Base-by-base conservation (phyloP, 495 filamentous ascomycete genomes). In the Hyaloscypha finlandica region DNA sequence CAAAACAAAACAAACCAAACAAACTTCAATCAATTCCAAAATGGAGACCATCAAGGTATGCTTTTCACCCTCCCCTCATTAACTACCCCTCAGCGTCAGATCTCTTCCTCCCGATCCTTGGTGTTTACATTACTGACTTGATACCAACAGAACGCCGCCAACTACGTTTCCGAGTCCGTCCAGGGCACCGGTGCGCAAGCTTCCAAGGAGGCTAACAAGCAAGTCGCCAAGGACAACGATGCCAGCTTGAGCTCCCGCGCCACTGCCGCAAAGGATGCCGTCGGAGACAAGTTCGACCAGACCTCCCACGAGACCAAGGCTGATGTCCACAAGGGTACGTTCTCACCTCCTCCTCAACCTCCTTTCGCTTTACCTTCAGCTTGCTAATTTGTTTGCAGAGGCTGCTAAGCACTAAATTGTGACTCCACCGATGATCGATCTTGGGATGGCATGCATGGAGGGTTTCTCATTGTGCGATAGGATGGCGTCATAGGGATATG, bases 141-240 rank as follows among this genome's bases (percentile, higher is more conserved):
- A 2, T 29, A 25, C 6, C 20, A 4, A 29, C 60, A 73, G 81
- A 81, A 88, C 75, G 80, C 84, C 74, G 80, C 77, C 74, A 88
- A 86, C 81, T 85, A 83, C 79, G 84, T 85, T 77, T 73, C 80
- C 58, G 86, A 89, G 82, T 79, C 84, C 76, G 77, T 88, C 66
- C 79, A 86, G 75, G 78, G 81, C 71, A 74, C 65, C 25, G 54
- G 63, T 61, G 52, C 75, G 30, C 76, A 74, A 59, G 80, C 84
- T 39, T 85, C 81, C 79, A 89, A 89, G 84, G 85, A 88, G 82
- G 79, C 83, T 78, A 88, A 89, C 83, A 89, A 89, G 83, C 30
- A 81, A 39, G 81, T 87, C 59, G 85, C 85, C 72, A 86, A 88
- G 83, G 85, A 88, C 80, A 73, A 54, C 77, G 75, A 84, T 74